Evolutionary conservation across 2,329 filamentous ascomycete genomes (phyloP), one percentile per base, ranked within the genome.

Genomic region (Fusarium sp.): DNA sequence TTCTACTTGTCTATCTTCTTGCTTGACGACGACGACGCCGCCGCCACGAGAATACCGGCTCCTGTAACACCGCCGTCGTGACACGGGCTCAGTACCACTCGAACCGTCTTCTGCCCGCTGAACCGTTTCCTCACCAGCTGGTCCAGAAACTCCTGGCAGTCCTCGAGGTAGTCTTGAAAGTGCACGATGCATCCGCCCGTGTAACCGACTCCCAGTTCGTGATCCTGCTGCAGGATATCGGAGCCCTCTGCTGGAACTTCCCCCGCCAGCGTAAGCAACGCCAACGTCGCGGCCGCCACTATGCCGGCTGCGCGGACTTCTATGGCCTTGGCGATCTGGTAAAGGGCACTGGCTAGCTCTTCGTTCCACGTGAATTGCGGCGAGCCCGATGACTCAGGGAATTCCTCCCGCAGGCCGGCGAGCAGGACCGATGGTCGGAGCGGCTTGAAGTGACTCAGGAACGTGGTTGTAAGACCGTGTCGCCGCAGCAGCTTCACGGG

Each of bases 131-230:
- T 64, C 62, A 91, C 76, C 13, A 91, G 83, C 25, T 82, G 80
- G 76, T 94, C 91, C 59, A 95, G 86, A 78, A 93, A 93, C 16
- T 83, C 78, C 81, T 95, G 93, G 73, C 92, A 94, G 76, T 93
- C 92, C 52, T 85, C 83, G 48, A 94, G 85, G 82, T 94, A 95
- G 76, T 93, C 88, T 57, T 94, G 93, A 77, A 95, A 95, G 77
- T 94, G 91, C n/a, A 91, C 89, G 68, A 95, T 95, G 78, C 93
- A 95, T 8, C 93, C 92, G 35, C 94, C 94, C 0, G 94, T 95
- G 79, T 94, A 95, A 1, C 93, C 94, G 25, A 95, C 92, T 2
- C 94, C 91, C 34, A 96, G 81, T 76, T 94, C 92, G 70, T 84
- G 76, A 68, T 80, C 72, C 43, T 66, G 69, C n/a, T 56, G 65